Conservation (phyloP, 805 yeast genomes). For the Geotrichum ghanense region DNA sequence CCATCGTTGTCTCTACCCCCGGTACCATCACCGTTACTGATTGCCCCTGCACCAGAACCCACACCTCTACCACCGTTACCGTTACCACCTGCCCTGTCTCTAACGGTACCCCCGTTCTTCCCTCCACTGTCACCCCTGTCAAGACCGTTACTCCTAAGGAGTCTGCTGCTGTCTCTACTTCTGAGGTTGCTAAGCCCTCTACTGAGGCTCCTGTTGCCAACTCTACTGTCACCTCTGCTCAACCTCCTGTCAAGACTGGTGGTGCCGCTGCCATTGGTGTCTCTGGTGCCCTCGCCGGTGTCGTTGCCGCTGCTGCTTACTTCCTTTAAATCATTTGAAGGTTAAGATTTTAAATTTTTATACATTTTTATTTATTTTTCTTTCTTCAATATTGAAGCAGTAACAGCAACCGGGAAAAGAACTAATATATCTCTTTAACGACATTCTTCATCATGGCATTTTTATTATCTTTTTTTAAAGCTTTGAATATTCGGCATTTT, state of each 20-base stretch:
- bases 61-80: constrained; percentile 15
- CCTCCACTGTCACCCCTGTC: background rate
- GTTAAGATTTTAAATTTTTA: background rate
- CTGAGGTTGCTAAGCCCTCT: constrained; percentile 7
- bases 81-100: constrained; percentile 9
- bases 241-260: constrained; percentile 12
- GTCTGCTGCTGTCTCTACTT: constrained; percentile 19
- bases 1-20: constrained; percentile 66
- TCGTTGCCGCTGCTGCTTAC: constrained; percentile 40
- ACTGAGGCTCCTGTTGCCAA: constrained; percentile 8
- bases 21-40: constrained; percentile 80
- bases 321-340: constrained; percentile 27
- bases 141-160: constrained; percentile 7
- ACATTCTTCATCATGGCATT: background rate
- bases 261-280: constrained; percentile 12
- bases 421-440: no score
- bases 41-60: constrained; percentile 69
- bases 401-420: no score
- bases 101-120: constrained; percentile 13
- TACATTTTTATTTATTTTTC: no score
- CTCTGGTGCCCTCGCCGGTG: constrained; percentile 37
- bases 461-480: background rate
- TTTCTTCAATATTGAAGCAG: no score
- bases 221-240: constrained; percentile 12
- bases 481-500: no score